Percentiles rank a stretch among this genome's conserved stretches.
Evolutionary conservation across 2,329 filamentous ascomycete genomes (phyloP).

Genomic region (Epicoccum sorghinum): DNA sequence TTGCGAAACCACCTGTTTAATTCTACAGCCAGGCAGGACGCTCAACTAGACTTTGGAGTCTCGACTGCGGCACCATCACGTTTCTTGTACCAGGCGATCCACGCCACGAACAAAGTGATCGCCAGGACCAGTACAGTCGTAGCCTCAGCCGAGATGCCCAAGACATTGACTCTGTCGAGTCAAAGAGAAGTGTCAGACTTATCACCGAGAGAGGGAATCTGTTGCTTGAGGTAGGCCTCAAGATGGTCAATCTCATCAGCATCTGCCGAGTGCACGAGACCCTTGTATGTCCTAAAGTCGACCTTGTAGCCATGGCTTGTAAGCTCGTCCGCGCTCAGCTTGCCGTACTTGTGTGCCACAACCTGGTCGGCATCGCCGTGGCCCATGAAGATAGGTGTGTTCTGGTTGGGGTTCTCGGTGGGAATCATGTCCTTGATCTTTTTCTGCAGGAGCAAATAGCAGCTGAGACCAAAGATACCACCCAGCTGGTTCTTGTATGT

Average conservation of each 20-base stretch:
- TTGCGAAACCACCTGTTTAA: neutral
- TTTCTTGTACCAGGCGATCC: conserved; percentile 34
- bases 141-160: conserved; percentile 12
- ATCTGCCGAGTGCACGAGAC: conserved; percentile 77
- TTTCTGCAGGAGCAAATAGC: conserved; percentile 75
- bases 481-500: conserved; percentile 76
- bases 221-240: conserved; percentile 65
- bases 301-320: conserved; percentile 74
- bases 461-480: conserved; percentile 86
- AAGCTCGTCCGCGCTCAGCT: conserved; percentile 69
- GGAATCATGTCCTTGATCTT: conserved; percentile 61
- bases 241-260: conserved; percentile 82
- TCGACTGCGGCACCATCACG: neutral
- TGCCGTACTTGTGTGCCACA: conserved; percentile 72
- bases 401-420: conserved; percentile 64
- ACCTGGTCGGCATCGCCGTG: conserved; percentile 82
- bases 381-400: conserved; percentile 85
- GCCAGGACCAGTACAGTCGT: conserved; percentile 35
- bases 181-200: conserved; percentile 39
- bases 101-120: conserved; percentile 32
- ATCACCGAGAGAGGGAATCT: conserved; percentile 57
- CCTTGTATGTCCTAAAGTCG: conserved; percentile 74
- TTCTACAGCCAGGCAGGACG: neutral
- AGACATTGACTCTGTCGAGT: conserved; percentile 24
- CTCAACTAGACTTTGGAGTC: neutral